phyloP scores from a whole-genome alignment of 768 basidiomycete genomes.

The Macrolepiota albuminosa region DNA sequence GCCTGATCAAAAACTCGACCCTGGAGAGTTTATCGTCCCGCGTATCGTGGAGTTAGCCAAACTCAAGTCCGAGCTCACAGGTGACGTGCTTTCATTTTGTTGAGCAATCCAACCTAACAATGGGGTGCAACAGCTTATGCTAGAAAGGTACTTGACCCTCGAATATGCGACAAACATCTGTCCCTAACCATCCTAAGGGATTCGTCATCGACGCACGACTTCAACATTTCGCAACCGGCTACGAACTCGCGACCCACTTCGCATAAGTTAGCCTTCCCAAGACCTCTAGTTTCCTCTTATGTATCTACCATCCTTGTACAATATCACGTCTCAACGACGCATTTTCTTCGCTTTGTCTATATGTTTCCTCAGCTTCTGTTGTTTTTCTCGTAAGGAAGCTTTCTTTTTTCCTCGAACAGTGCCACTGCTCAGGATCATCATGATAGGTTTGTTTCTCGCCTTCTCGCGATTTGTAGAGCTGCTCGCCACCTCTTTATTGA shows the following conservation, averaged over 20 bases:
- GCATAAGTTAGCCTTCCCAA: background rate
- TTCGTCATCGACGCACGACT: slow-evolving; percentile 74
- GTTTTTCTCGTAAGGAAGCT: slow-evolving; percentile 76
- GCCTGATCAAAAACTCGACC: slow-evolving; percentile 73
- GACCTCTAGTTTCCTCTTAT: too few relatives aligned
- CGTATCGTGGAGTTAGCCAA: slow-evolving; percentile 65
- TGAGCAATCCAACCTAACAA: slow-evolving; percentile 1
- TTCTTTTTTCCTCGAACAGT: slow-evolving; percentile 83
- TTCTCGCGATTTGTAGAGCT: slow-evolving; percentile 92
- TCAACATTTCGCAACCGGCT: slow-evolving; percentile 71
- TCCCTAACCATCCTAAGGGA: slow-evolving; percentile 30
- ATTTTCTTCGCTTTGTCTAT: slow-evolving; percentile 65
- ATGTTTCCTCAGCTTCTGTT: slow-evolving; percentile 71
- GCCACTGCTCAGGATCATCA: slow-evolving; percentile 83
- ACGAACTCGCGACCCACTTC: slow-evolving; percentile 45
- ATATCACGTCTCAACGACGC: slow-evolving; percentile 18
- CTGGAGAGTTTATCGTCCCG: slow-evolving; percentile 81
- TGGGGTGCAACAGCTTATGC: slow-evolving; percentile 43
- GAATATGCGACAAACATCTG: background rate
- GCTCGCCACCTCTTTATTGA: slow-evolving; percentile 75
- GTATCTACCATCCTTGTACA: background rate
- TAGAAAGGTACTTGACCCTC: slow-evolving; percentile 38
- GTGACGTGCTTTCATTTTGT: slow-evolving; percentile 34
- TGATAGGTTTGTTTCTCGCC: slow-evolving; percentile 89
- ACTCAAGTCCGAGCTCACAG: slow-evolving; percentile 59